Evolutionary conservation across 768 basidiomycete species (phyloP).

Genomic region (Suillus fuscotomentosus): DNA sequence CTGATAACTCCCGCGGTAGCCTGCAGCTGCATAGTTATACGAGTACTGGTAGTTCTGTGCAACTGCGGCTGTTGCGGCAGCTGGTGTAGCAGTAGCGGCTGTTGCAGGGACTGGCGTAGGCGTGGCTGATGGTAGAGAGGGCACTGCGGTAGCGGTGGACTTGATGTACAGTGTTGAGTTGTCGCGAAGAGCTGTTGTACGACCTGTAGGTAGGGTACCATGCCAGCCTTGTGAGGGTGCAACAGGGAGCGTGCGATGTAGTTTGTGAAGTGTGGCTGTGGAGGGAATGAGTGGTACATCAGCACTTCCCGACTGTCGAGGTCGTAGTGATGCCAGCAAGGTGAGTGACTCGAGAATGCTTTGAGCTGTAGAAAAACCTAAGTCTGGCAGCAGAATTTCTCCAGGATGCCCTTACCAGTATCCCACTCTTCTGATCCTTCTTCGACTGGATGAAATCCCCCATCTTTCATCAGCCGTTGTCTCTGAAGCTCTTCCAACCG

Average conservation of each 20-base stretch:
- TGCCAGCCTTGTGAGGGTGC: conserved; percentile 66
- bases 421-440: conserved; percentile 83
- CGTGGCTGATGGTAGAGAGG: conserved; percentile 32
- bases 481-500: conserved; percentile 67
- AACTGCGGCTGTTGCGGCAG: conserved; percentile 22
- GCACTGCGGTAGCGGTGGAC: conserved; percentile 36
- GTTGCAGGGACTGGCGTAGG: conserved; percentile 33
- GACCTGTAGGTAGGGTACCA: conserved; percentile 63
- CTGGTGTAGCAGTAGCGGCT: conserved; percentile 20
- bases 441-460: conserved; percentile 48
- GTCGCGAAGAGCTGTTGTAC: conserved; percentile 64
- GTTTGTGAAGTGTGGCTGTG: conserved; percentile 59
- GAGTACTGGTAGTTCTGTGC: conserved; percentile 34
- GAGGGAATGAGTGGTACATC: conserved; percentile 58
- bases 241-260: conserved; percentile 68
- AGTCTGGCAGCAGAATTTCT: conserved; percentile 15
- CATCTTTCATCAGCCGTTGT: conserved; percentile 47
- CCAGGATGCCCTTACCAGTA: conserved; percentile 50
- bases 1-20: conserved; percentile 30
- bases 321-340: conserved; percentile 68
- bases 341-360: conserved; percentile 69
- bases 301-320: conserved; percentile 47
- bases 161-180: conserved; percentile 72
- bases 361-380: conserved; percentile 50
- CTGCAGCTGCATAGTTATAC: conserved; percentile 34